These are phyloP conservation scores for Alternaria sp. DNA, from an alignment of 2,329 filamentous ascomycete species.

Conservation along the genomic window DNA sequence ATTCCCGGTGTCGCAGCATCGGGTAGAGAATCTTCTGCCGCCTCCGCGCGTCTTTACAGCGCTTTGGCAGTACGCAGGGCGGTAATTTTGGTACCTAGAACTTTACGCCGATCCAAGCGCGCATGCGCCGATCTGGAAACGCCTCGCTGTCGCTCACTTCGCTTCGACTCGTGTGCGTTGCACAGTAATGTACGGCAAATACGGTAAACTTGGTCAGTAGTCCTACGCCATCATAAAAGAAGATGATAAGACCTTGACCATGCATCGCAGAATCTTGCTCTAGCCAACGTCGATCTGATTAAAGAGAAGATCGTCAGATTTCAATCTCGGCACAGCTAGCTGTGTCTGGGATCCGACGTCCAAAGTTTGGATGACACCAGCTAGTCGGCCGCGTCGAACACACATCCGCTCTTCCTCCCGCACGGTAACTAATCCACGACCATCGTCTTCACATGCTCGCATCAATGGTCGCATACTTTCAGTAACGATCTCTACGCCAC, in stretches of 20 bases:
- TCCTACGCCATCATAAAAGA: neutral
- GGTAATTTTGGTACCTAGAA: neutral
- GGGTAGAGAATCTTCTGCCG: neutral
- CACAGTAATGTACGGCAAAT: neutral
- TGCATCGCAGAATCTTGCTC: neutral
- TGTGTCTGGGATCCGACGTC: neutral
- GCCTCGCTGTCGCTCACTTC: neutral
- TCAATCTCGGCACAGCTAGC: neutral
- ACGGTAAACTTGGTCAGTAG: neutral
- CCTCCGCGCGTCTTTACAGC: neutral
- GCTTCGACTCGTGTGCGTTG: neutral
- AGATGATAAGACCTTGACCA: neutral
- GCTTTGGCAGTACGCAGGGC: neutral
- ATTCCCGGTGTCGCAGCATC: neutral
- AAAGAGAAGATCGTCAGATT: neutral
- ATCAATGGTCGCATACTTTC: neutral
- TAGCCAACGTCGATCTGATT: neutral
- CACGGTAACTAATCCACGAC: neutral
- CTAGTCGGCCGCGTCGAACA: neutral
- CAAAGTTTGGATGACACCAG: neutral
- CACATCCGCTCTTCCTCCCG: constrained; percentile 4
- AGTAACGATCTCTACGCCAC: neutral
- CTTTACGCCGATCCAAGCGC: neutral
- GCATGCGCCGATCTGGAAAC: neutral
- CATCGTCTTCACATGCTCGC: neutral